Conservation (phyloP, 331 rosid genomes). For the Saraca asoca region DNA sequence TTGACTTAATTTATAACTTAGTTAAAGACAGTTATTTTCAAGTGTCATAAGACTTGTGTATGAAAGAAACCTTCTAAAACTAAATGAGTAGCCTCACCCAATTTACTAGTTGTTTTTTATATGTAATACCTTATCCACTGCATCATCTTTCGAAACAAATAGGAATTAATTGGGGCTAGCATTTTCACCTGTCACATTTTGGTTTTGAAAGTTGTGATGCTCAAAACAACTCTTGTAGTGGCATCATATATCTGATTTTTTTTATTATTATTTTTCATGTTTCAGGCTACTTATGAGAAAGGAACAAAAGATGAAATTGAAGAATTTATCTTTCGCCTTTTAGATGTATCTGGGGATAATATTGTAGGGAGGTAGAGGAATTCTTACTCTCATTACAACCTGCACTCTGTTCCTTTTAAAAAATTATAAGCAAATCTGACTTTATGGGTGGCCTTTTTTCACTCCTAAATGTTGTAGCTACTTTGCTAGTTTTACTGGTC, state of each 20-base stretch:
- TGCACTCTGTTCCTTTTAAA: neutral
- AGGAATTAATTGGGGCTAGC: too few relatives aligned
- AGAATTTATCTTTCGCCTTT: conserved; percentile 67
- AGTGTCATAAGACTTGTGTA: too few relatives aligned
- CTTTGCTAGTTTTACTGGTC: conserved; percentile 9
- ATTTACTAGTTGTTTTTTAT: too few relatives aligned
- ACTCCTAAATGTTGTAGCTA: neutral
- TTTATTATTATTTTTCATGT: conserved; percentile 21
- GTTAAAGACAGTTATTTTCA: too few relatives aligned
- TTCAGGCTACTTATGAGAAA: conserved; percentile 87
- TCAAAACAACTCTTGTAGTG: neutral
- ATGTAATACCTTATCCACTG: neutral
- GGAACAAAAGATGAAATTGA: conserved; percentile 88
- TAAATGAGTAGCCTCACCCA: too few relatives aligned
- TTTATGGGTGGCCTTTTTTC: neutral
- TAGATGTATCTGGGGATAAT: conserved; percentile 68
- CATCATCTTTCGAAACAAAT: neutral
- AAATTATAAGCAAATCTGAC: conserved; percentile 23
- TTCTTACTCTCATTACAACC: neutral
- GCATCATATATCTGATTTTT: conserved; percentile 18
- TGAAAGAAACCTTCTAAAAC: too few relatives aligned
- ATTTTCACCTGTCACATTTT: neutral
- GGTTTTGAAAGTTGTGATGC: neutral
- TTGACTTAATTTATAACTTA: too few relatives aligned
- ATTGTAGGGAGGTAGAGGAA: conserved; percentile 59